phyloP scores from a whole-genome alignment of 2,329 filamentous ascomycete species.

The Alternaria gaisen region DNA sequence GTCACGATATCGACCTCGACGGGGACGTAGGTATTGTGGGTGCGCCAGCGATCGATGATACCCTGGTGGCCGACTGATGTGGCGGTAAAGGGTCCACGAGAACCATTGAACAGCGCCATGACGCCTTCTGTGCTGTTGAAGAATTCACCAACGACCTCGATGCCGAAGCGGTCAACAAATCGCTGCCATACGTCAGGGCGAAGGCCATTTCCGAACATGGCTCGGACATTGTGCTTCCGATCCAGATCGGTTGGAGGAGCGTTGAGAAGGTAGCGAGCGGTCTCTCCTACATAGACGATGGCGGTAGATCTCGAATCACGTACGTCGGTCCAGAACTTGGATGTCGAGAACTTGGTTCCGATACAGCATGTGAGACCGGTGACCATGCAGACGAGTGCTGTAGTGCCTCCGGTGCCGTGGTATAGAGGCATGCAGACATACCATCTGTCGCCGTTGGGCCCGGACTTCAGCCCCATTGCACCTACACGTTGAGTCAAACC shows the following conservation, averaged over 20 bases:
- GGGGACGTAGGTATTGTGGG: constrained; percentile 67
- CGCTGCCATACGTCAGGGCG: constrained; percentile 73
- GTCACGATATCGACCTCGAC: constrained; percentile 74
- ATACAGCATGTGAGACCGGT: constrained; percentile 68
- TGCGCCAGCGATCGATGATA: constrained; percentile 62
- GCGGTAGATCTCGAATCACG: constrained; percentile 72
- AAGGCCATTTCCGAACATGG: constrained; percentile 73
- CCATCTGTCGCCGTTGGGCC: constrained; percentile 66
- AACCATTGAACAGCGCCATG: constrained; percentile 68
- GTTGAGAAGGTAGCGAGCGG: constrained; percentile 75
- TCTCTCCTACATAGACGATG: constrained; percentile 82
- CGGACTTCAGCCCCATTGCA: constrained; percentile 49
- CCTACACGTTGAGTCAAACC: constrained; percentile 49
- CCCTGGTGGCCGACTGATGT: constrained; percentile 77
- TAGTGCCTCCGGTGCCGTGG: constrained; percentile 76
- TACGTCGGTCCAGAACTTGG: constrained; percentile 76
- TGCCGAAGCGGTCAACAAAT: constrained; percentile 70
- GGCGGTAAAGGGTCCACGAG: constrained; percentile 67
- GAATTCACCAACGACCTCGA: constrained; percentile 73
- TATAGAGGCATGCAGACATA: constrained; percentile 82
- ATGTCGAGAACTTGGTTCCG: constrained; percentile 72
- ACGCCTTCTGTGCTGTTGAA: constrained; percentile 81
- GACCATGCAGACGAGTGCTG: constrained; percentile 64
- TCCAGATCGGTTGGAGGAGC: constrained; percentile 71
- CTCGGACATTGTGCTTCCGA: constrained; percentile 64